Base-by-base conservation (phyloP, 1,139 yeast genomes). In the Debaryomyces coudertii region DNA sequence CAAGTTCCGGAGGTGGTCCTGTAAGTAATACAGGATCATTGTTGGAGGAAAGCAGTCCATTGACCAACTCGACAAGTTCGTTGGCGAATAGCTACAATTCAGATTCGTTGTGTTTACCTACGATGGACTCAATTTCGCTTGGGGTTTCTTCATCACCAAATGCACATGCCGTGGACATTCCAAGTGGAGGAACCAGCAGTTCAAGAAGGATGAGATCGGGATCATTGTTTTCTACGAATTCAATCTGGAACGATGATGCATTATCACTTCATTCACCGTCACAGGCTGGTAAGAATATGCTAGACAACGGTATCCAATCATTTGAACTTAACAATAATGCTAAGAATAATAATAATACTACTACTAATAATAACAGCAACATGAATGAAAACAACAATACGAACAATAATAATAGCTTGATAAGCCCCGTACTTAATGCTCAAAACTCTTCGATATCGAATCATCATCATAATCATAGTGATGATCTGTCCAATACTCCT, bases 211-310 rank as follows among this genome's bases (percentile, higher is more conserved):
- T 69, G 60, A 62, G 80, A 38, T 72, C 78, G 3, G 79, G 79
- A 2, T 72, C 78, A 2, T 60, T 75, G 46, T 74, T 74, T 48
- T 69, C 76, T 28, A 66, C 76, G 5, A 68, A 71, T 52, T 73
- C 78, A 40, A 75, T 75, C 45, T 75, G 80, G 80, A 75, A 75
- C 52, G 79, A 75, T 61, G 80, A 68, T 52, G 57, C 60, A 30
- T 53, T 51, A 22, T 54, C 63, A 12, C 40, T 46, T 11, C 51
- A 53, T 42, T 47, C 60, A 16, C 57, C 62, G 9, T 53, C 58
- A 7, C 55, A 56, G 8, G 46, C 48, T 14, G 46, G 47, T 28
- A 39, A 54, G 7, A 51, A 46, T 8, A 44, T 54, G 20, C 44
- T 58, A 37, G 61, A 57, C 16, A 48, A 45, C 35, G 53, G 59